These are phyloP conservation scores for Candida hungchunana DNA, from an alignment of 805 yeast species.

Conservation along the genomic window DNA sequence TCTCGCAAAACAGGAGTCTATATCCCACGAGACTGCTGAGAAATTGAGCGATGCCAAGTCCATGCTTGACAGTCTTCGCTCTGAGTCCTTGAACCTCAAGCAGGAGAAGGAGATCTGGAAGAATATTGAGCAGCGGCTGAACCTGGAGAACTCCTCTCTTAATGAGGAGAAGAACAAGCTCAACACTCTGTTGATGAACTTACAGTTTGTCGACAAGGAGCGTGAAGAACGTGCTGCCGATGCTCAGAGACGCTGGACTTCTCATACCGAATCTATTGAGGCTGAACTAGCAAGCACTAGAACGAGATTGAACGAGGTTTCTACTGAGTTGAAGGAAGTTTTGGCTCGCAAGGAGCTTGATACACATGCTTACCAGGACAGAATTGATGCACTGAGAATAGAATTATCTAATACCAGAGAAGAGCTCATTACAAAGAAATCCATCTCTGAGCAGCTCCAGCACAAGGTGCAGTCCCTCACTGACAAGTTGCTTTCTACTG, in stretches of 20 bases:
- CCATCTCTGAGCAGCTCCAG: slow-evolving; percentile 35
- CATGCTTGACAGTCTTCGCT: slow-evolving; percentile 37
- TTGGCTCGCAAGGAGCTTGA: slow-evolving; percentile 55
- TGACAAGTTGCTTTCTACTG: slow-evolving; percentile 27
- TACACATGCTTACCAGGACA: slow-evolving; percentile 51
- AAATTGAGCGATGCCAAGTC: slow-evolving; percentile 54
- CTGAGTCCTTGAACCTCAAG: slow-evolving; percentile 43
- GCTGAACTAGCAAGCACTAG: slow-evolving; percentile 40
- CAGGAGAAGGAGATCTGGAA: slow-evolving; percentile 53
- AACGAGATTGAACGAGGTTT: slow-evolving; percentile 42
- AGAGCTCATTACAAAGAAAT: slow-evolving; percentile 38
- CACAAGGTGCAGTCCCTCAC: slow-evolving; percentile 33
- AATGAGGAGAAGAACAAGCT: slow-evolving; percentile 56
- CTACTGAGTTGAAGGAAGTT: slow-evolving; percentile 47
- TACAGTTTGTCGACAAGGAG: slow-evolving; percentile 60
- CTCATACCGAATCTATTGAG: slow-evolving; percentile 48
- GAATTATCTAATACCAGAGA: slow-evolving; percentile 41
- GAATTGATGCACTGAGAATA: slow-evolving; percentile 49
- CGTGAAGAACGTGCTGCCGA: slow-evolving; percentile 50
- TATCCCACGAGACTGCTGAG: slow-evolving; percentile 44
- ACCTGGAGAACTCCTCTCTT: slow-evolving; percentile 48
- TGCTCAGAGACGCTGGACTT: slow-evolving; percentile 43
- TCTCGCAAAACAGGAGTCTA: slow-evolving; percentile 43
- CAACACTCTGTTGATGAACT: slow-evolving; percentile 50
- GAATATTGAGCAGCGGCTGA: slow-evolving; percentile 44